Evolutionary conservation across 129 eudicot species (phyloP).

Genomic region (Flaveria ramosissima): DNA sequence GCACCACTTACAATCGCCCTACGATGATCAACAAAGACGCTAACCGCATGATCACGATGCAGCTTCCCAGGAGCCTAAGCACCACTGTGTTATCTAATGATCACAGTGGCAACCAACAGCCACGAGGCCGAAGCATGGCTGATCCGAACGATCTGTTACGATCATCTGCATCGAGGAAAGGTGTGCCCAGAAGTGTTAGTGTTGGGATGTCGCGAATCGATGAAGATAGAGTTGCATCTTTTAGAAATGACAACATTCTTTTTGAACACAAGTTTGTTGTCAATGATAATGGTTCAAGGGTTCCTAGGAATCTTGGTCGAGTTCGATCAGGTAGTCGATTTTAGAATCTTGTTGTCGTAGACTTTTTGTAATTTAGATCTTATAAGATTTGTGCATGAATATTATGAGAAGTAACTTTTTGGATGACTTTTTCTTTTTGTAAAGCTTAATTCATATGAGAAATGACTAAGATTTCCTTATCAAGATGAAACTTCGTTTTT

Average conservation of each 20-base stretch:
- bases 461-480: too few relatives aligned
- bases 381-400: neutral
- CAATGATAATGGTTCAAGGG: neutral
- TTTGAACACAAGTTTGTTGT: neutral
- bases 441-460: too few relatives aligned
- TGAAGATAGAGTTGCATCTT: conserved; percentile 49
- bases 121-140: conserved; percentile 37
- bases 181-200: conserved; percentile 49
- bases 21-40: conserved; percentile 22
- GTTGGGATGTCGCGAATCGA: conserved; percentile 55
- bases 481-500: too few relatives aligned
- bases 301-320: neutral
- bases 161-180: conserved; percentile 22
- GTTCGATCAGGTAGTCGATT: neutral
- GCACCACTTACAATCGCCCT: conserved; percentile 33
- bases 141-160: conserved; percentile 18
- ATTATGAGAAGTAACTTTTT: neutral
- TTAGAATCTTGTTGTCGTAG: neutral
- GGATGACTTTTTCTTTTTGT: neutral
- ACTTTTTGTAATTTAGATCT: neutral
- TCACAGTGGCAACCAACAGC: conserved; percentile 13
- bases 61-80: conserved; percentile 56
- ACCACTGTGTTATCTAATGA: conserved; percentile 28
- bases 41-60: conserved; percentile 3
- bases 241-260: conserved; percentile 26